Evolutionary conservation across 768 basidiomycete genomes (phyloP), one percentile per base, ranked within the genome.

Genomic region (Clavulina sp.): DNA sequence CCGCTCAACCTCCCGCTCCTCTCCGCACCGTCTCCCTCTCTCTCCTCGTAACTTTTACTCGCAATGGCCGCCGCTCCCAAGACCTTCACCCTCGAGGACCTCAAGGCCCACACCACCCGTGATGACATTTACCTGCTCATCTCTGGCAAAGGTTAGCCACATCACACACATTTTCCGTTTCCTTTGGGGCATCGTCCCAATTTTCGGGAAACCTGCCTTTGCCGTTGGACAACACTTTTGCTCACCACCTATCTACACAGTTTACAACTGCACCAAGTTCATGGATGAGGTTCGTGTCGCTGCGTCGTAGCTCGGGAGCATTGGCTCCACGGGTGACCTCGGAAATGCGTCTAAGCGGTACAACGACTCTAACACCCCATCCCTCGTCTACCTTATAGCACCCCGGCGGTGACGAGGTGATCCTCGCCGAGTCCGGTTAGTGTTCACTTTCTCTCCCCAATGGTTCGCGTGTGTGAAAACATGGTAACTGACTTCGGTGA

Each of bases 321-420:
- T 52, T 57, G 56, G 46, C 48, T 2, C 26, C 46, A 29, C 56
- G 32, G 3, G 51, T 23, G 13, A 19, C 34, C 9, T 38, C 34
- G 43, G n/a, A n/a, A n/a, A n/a, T n/a, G n/a, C n/a, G n/a, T n/a
- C n/a, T n/a, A n/a, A n/a, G n/a, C n/a, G n/a, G n/a, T n/a, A n/a
- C n/a, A n/a, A n/a, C n/a, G n/a, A n/a, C n/a, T n/a, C n/a, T n/a
- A n/a, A n/a, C n/a, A n/a, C n/a, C n/a, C n/a, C n/a, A n/a, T n/a
- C n/a, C n/a, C n/a, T n/a, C n/a, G n/a, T n/a, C n/a, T 46, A 46
- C 43, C 40, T 19, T 23, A 18, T 62, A 86, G 92, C 92, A 95
- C 63, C 92, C 91, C 23, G 93, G 93, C 65, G 95, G 95, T 57
- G 95, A 97, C 70, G 95, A 99, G 70, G 93, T 99, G 51, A 77